Percentiles rank a stretch among this genome's conserved stretches.
Conservation (phyloP, 371 early-diverging fungal species). For the Mucor velutinosus region DNA sequence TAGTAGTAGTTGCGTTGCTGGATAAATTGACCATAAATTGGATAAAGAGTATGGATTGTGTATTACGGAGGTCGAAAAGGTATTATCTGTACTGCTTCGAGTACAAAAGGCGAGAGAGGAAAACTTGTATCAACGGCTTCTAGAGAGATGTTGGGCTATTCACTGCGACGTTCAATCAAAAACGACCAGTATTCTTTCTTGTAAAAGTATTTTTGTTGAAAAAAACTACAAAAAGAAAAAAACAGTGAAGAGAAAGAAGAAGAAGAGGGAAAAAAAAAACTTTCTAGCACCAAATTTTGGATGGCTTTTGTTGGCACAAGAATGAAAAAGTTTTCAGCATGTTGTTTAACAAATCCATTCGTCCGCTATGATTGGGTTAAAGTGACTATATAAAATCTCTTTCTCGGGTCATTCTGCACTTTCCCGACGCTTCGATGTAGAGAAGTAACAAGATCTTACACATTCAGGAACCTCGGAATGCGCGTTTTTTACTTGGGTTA, state of each 20-base stretch:
- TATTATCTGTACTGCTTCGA: slow-evolving; percentile 24
- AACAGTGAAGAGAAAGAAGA: slow-evolving; percentile 6
- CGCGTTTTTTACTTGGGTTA: neutral
- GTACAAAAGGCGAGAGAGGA: slow-evolving; percentile 17
- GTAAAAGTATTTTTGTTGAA: slow-evolving; percentile 5
- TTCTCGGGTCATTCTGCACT: neutral
- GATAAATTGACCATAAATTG: slow-evolving; percentile 8
- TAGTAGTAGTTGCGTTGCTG: slow-evolving; percentile 6
- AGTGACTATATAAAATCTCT: neutral
- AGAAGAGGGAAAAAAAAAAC: neutral
- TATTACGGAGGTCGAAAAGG: slow-evolving; percentile 31
- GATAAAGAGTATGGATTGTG: neutral
- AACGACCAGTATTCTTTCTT: slow-evolving; percentile 15
- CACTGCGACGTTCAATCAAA: slow-evolving; percentile 15
- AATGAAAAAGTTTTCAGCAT: neutral
- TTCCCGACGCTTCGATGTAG: neutral
- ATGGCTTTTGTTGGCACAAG: neutral
- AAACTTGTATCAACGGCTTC: slow-evolving; percentile 22
- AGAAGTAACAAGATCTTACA: neutral
- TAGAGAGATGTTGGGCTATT: slow-evolving; percentile 33
- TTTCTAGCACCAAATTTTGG: neutral
- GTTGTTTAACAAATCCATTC: slow-evolving; percentile 2
- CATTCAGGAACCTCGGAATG: neutral
- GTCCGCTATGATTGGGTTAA: neutral
- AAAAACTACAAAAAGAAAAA: slow-evolving; percentile 11